Evolutionary conservation across 2,329 filamentous ascomycete species (phyloP), one percentile per base, ranked within the genome.

Genomic region (Lachnellula willkommii): DNA sequence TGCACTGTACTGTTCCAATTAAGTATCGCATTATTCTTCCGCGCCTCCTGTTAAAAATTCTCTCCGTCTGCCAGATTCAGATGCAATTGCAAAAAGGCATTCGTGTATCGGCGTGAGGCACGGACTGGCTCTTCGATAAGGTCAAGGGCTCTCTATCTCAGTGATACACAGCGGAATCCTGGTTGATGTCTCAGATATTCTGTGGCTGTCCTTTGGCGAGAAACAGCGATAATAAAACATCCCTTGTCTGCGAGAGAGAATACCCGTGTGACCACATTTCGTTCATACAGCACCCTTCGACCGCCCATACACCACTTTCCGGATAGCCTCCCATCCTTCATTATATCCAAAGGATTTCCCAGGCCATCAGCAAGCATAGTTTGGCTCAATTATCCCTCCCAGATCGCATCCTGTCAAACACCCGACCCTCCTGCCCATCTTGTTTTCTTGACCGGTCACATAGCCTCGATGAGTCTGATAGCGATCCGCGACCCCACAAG

Each of bases 401-500:
- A 50, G 28, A 56, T 36, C 42, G 35, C 32, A 15, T 46, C 47
- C 37, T 47, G 24, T 47, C 22, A 26, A 15, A 15, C 45, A 22
- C 47, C 36, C 26, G 28, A 32, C 26, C 28, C 43, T 49, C 37
- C 58, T 47, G 53, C 35, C 37, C 48, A 53, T 51, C 49, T 37
- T 52, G 40, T 45, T 52, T 50, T 28, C 37, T 51, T 17, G 49
- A 22, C 50, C 54, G 42, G 54, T 54, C 57, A 61, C 52, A 59
- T 62, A 69, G 68, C 63, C 62, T 69, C 67, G 67, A 70, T 70
- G 69, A 66, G 63, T 68, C 57, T 66, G 67, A 65, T 60, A 63
- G 53, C 64, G 56, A 60, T 62, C 58, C 60, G 57, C 64, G 55
- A 66, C 54, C 58, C 60, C 58, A 68, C 60, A 57, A 68, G 64